Evolutionary conservation across 208 protist species (phyloP).

Genomic region (Leishmania lainsoni): DNA sequence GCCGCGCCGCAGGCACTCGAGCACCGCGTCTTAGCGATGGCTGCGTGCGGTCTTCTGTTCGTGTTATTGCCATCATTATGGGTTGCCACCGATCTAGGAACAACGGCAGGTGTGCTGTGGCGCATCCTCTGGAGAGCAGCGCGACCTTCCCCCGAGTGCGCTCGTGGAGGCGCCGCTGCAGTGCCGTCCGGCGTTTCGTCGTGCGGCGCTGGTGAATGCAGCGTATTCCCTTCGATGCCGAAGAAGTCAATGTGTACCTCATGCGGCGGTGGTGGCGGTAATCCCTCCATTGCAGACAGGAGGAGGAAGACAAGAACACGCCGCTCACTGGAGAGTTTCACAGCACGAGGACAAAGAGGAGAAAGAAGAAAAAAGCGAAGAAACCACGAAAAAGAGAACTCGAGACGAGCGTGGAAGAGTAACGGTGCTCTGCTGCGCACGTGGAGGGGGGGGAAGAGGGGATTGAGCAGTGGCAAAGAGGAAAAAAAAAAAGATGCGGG

Average conservation of each 20-base stretch:
- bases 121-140: not conserved
- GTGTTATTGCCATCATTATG: conserved; percentile 4
- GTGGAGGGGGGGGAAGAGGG: not conserved
- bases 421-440: not conserved
- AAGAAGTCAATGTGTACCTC: not conserved
- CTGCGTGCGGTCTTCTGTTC: conserved; percentile 9
- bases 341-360: conserved; percentile 1
- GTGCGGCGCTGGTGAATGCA: not conserved
- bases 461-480: not conserved
- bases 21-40: not conserved
- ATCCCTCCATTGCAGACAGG: not conserved
- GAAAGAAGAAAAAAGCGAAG: conserved; percentile 20
- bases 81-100: not conserved
- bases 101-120: not conserved
- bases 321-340: not conserved
- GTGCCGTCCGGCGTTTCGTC: not conserved
- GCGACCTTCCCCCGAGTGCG: not conserved
- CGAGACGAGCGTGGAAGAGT: not conserved
- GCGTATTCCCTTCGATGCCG: not conserved
- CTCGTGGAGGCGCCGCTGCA: not conserved
- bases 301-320: not conserved
- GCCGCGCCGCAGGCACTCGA: not conserved
- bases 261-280: not conserved
- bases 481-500: conserved; percentile 2
- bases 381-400: conserved; percentile 3